A percentile compares a stretch with the other conserved stretches of the same genome.
phyloP scores from a whole-genome alignment of 495 filamentous ascomycete genomes.

The Hyaloscypha hepaticicola region DNA sequence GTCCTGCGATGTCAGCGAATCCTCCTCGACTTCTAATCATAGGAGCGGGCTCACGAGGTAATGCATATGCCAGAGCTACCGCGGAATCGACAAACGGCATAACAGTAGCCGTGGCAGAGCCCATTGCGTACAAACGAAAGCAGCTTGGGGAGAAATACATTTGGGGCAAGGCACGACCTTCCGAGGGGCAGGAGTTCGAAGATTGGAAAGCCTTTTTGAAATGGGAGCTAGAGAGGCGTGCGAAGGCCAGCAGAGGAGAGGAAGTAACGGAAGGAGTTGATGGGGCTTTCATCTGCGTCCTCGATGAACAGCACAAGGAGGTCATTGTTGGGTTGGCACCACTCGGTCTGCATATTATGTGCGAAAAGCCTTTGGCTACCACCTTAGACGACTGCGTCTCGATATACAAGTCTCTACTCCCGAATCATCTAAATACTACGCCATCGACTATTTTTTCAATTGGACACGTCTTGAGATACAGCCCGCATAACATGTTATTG shows the following conservation, averaged over 20 bases:
- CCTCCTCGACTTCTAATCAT: slow-evolving; percentile 72
- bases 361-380: slow-evolving; percentile 90
- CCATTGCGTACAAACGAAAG: slow-evolving; percentile 70
- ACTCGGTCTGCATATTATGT: slow-evolving; percentile 78
- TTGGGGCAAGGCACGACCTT: slow-evolving; percentile 51
- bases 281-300: slow-evolving; percentile 82
- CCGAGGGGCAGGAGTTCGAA: slow-evolving; percentile 60
- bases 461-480: slow-evolving; percentile 80
- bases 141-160: slow-evolving; percentile 67
- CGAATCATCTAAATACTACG: slow-evolving; percentile 33
- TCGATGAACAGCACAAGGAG: slow-evolving; percentile 83
- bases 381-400: slow-evolving; percentile 70
- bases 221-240: slow-evolving; percentile 60
- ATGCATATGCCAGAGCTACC: slow-evolving; percentile 70
- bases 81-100: slow-evolving; percentile 57
- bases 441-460: slow-evolving; percentile 71
- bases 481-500: slow-evolving; percentile 84
- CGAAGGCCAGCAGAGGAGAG: slow-evolving; percentile 34
- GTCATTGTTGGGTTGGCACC: slow-evolving; percentile 69
- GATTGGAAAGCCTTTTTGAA: slow-evolving; percentile 72
- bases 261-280: slow-evolving; percentile 60
- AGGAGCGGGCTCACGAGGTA: slow-evolving; percentile 83
- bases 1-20: slow-evolving; percentile 33
- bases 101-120: slow-evolving; percentile 79
- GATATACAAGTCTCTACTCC: slow-evolving; percentile 60